These are phyloP conservation scores for Boletus sp. DNA, from an alignment of 768 basidiomycete genomes.

Conservation along the genomic window DNA sequence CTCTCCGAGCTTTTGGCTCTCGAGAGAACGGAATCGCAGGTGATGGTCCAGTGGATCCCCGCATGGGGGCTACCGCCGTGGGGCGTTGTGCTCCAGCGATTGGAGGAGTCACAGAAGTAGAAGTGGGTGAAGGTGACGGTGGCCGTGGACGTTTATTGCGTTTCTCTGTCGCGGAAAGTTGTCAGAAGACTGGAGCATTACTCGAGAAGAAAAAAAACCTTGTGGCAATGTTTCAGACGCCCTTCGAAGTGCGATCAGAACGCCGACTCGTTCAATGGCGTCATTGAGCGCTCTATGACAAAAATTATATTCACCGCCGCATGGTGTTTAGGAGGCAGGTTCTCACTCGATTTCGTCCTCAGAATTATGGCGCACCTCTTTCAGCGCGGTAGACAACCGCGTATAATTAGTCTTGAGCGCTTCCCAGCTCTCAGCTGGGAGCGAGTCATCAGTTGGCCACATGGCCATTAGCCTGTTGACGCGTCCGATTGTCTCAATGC, in stretches of 20 bases:
- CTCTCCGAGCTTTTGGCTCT: slow-evolving; percentile 66
- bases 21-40: slow-evolving; percentile 52
- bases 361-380: slow-evolving; percentile 57
- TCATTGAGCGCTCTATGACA: slow-evolving; percentile 62
- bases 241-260: slow-evolving; percentile 71
- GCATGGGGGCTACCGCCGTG: slow-evolving; percentile 29
- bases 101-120: slow-evolving; percentile 38
- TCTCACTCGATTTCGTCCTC: slow-evolving; percentile 66
- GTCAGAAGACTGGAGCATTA: slow-evolving; percentile 1
- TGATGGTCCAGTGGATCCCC: slow-evolving; percentile 58
- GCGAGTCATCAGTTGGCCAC: slow-evolving; percentile 71
- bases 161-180: slow-evolving; percentile 49
- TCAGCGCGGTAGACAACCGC: slow-evolving; percentile 59
- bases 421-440: slow-evolving; percentile 67
- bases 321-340: background rate
- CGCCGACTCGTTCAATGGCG: slow-evolving; percentile 63
- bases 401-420: slow-evolving; percentile 60
- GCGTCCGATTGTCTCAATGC: slow-evolving; percentile 61
- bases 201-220: slow-evolving; percentile 41
- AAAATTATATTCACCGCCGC: slow-evolving; percentile 7
- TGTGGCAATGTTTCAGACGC: slow-evolving; percentile 60
- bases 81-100: slow-evolving; percentile 20
- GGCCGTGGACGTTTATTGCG: slow-evolving; percentile 73
- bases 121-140: slow-evolving; percentile 64
- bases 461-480: slow-evolving; percentile 70